phyloP scores from a whole-genome alignment of 495 filamentous ascomycete genomes.

The Aspergillus affinis region DNA sequence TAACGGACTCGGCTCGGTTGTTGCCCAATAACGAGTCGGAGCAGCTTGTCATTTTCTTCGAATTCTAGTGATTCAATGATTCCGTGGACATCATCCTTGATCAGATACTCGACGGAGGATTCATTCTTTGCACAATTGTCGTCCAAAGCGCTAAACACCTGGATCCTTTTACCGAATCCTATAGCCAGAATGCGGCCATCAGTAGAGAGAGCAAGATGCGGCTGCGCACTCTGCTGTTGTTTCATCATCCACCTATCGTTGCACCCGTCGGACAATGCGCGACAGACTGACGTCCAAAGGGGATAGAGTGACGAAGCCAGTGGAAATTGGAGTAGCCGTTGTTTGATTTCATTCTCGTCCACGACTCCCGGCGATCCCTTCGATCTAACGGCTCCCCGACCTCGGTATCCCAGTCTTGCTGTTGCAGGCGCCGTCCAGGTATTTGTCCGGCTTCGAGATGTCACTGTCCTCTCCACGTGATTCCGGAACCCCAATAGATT shows the following conservation, averaged over 20 bases:
- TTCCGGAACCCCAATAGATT: conserved; percentile 16
- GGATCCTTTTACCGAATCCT: conserved; percentile 19
- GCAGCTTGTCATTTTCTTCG: conserved; percentile 18
- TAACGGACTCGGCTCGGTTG: conserved; percentile 19
- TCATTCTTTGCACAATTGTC: not conserved
- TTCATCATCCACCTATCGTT: conserved; percentile 4
- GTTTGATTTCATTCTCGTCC: conserved; percentile 4
- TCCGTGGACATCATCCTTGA: conserved; percentile 20
- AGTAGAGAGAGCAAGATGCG: conserved; percentile 18
- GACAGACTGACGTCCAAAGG: conserved; percentile 18
- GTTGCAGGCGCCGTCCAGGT: conserved; percentile 10
- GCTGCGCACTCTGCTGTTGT: conserved; percentile 13
- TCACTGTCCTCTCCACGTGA: conserved; percentile 11
- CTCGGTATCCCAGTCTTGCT: conserved; percentile 2
- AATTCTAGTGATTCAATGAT: conserved; percentile 23
- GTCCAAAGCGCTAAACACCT: conserved; percentile 16
- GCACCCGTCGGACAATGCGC: conserved; percentile 10
- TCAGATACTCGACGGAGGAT: conserved; percentile 12
- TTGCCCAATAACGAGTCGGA: conserved; percentile 17
- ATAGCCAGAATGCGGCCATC: conserved; percentile 15
- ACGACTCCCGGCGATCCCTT: conserved; percentile 16
- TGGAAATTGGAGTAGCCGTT: conserved; percentile 9
- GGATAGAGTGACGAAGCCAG: conserved; percentile 16
- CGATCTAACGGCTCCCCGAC: conserved; percentile 10
- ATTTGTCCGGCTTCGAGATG: not conserved